A percentile compares a stretch with the other conserved stretches of the same genome.
phyloP scores from a whole-genome alignment of 2,329 filamentous ascomycete species.

The Trichoderma citrinoviride region DNA sequence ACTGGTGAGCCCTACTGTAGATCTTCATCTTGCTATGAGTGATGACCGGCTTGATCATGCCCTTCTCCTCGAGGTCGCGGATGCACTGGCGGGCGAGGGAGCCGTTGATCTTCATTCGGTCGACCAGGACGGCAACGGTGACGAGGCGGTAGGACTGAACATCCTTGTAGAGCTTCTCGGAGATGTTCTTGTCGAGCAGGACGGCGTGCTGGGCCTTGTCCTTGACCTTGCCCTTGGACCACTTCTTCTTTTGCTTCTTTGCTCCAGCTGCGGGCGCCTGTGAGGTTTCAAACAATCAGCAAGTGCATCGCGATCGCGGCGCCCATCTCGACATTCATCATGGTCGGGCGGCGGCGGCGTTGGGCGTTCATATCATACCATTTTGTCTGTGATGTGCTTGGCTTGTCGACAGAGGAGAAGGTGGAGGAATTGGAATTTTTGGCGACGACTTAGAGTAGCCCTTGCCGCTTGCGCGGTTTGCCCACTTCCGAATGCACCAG shows the following conservation, averaged over 20 bases:
- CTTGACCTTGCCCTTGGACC: constrained; percentile 76
- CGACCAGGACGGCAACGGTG: constrained; percentile 97
- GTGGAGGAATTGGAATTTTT: constrained; percentile 36
- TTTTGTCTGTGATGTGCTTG: constrained; percentile 44
- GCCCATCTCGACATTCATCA: constrained; percentile 2
- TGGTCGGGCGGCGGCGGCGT: constrained; percentile 10
- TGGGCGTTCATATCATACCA: constrained; percentile 35
- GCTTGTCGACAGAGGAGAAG: constrained; percentile 36
- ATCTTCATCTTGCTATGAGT: constrained; percentile 97
- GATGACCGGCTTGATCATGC: constrained; percentile 96
- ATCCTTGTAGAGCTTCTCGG: constrained; percentile 99
- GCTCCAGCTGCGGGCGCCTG: constrained; percentile 47
- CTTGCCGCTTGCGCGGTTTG: constrained; percentile 32
- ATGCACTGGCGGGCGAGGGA: constrained; percentile 89
- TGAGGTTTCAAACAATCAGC: constrained; percentile 22
- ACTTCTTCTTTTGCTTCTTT: constrained; percentile 55
- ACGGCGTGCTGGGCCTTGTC: constrained; percentile 99
- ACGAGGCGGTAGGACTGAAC: constrained; percentile 99
- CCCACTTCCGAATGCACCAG: constrained; percentile 36
- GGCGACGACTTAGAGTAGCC: constrained; percentile 30
- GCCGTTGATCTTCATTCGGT: constrained; percentile 99
- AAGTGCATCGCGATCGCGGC: constrained; percentile 25
- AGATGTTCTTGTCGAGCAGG: constrained; percentile 95
- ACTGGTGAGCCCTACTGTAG: constrained; percentile 66
- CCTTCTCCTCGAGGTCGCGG: constrained; percentile 93